Base-by-base conservation (phyloP, 2,329 filamentous ascomycete species). In the Fusarium solani-melongenae region DNA sequence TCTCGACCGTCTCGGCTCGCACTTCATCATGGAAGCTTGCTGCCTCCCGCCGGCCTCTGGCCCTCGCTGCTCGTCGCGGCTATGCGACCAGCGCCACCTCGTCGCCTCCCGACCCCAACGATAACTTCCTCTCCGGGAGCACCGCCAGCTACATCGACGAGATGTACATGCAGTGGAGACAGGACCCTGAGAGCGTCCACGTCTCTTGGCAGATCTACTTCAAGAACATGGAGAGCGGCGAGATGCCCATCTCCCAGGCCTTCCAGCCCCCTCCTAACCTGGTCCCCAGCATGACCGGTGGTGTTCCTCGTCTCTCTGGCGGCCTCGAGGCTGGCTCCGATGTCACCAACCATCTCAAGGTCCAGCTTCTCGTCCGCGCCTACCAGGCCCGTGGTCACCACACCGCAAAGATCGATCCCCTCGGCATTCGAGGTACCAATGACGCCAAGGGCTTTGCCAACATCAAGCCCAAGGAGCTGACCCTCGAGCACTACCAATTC, bases 131-230 rank as follows among this genome's bases (percentile, higher is more conserved):
- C 71, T 94, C 95, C 73, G 96, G 96, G 77, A 98, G 94, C 88
- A 96, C 96, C 70, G 96, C 96, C 85, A 98, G 97, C 87, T 99
- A 99, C 87, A 94, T 99, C 82, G 96, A 99, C 84, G 96, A 98
- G 88, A 99, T 99, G 96, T 99, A 99, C 86, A 88, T 98, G 87
- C 92, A 95, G 82, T 99, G 96, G 96, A 98, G 96, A 86, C 88
- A 93, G 74, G 95, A 99, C 79, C 95, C 96, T 61, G 90, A 91
- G 79, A 98, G 94, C 81, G 96, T 99, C 68, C 96, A 99, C 85
- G 89, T 98, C 79, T 99, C 96, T 83, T 99, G 96, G 96, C 96
- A 98, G 87, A 92, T 97, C 82, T 99, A 99, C 90, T 99, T 99
- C 90, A 94, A 92, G 87, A 99, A 99, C 87, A 98, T 99, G 93